phyloP scores from a whole-genome alignment of 305 asterid genomes.

The Salvia sclarea region DNA sequence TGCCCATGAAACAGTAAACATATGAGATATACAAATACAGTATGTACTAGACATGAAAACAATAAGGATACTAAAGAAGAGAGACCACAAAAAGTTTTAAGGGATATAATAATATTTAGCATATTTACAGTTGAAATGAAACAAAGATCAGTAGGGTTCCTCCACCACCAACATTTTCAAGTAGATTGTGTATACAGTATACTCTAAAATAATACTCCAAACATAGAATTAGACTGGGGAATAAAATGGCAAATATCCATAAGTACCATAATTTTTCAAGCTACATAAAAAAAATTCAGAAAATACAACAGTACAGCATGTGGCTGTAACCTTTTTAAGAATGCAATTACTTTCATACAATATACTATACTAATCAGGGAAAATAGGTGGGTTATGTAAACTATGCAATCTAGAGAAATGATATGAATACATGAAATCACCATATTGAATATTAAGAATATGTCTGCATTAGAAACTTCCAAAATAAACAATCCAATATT shows the following conservation, averaged over 20 bases:
- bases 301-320: conserved; percentile 3
- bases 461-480: not conserved
- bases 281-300: not conserved
- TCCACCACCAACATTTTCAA: not conserved
- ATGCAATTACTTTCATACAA: not conserved
- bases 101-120: not conserved
- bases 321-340: not conserved
- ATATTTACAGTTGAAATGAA: not conserved
- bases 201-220: not conserved
- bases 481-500: not conserved
- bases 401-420: not conserved
- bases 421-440: not conserved
- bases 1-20: conserved; percentile 1
- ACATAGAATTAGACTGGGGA: not conserved
- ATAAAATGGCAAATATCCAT: not conserved
- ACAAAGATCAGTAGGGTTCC: not conserved
- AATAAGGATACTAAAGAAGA: not conserved
- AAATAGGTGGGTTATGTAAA: not conserved
- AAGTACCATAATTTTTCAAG: not conserved
- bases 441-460: not conserved
- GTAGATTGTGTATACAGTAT: not conserved
- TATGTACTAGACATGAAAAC: not conserved
- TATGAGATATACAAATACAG: not conserved
- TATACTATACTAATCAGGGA: not conserved
- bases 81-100: not conserved